Conservation (phyloP, 2,329 filamentous ascomycete species). For the Amylocarpus encephaloides region DNA sequence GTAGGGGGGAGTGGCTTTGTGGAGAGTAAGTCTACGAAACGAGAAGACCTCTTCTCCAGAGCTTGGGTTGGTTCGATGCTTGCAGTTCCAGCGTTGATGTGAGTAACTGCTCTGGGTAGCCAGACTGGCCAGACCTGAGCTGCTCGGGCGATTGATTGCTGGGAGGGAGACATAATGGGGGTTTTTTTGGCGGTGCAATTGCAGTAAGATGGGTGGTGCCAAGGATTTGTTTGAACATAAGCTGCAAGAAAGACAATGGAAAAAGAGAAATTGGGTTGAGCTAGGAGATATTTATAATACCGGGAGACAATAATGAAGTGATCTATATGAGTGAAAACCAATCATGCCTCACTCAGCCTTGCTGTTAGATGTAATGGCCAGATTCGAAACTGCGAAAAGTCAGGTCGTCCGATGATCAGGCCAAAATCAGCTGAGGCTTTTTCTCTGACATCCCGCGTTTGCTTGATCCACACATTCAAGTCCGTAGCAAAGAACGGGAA, state of each 20-base stretch:
- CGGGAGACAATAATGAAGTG: no score
- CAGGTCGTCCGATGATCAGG: not conserved
- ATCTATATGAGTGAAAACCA: no score
- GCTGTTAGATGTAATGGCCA: not conserved
- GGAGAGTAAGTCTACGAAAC: no score
- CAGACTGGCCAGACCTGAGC: constrained; percentile 7
- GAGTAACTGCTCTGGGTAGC: constrained; percentile 1
- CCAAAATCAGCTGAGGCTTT: not conserved
- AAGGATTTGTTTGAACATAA: not conserved
- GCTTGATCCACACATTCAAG: not conserved
- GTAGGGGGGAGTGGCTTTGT: no score
- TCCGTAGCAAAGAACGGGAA: no score
- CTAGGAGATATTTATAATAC: no score
- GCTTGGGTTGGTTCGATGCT: not conserved
- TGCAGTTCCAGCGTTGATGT: not conserved
- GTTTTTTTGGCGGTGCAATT: not conserved
- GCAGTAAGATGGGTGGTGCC: not conserved
- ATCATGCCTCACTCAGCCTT: not conserved
- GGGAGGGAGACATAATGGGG: constrained; percentile 3
- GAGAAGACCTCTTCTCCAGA: not conserved
- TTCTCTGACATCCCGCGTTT: not conserved
- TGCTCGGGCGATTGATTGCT: constrained; percentile 1
- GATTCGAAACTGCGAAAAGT: not conserved
- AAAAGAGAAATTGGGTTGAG: no score
- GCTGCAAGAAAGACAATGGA: not conserved